Conservation (phyloP, 2,329 filamentous ascomycete genomes). For the Colletotrichum trifolii region DNA sequence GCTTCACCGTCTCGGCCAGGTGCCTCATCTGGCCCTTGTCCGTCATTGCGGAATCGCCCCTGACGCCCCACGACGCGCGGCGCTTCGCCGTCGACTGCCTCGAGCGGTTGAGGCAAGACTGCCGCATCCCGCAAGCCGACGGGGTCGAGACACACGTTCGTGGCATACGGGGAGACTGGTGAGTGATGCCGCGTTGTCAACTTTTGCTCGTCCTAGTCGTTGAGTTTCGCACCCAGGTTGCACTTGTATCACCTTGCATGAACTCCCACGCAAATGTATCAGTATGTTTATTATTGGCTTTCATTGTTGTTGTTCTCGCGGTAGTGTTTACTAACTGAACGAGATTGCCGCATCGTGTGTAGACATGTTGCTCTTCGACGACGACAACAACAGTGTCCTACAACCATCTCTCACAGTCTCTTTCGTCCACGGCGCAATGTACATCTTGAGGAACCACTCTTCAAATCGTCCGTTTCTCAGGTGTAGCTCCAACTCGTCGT, state of each 20-base stretch:
- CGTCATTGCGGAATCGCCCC: slow-evolving; percentile 34
- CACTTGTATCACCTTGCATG: slow-evolving; percentile 23
- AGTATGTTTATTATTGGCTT: not conserved
- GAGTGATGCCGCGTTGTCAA: not conserved
- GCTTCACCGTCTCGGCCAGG: slow-evolving; percentile 39
- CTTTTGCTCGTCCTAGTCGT: not conserved
- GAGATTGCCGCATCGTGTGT: too few relatives aligned
- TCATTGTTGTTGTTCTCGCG: not conserved
- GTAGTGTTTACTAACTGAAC: too few relatives aligned
- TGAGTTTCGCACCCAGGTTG: slow-evolving; percentile 23
- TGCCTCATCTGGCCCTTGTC: slow-evolving; percentile 41
- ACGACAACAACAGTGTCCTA: not conserved
- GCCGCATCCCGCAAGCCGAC: slow-evolving; percentile 38
- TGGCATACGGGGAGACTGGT: slow-evolving; percentile 36
- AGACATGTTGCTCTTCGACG: not conserved
- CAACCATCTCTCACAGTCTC: not conserved
- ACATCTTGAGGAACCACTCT: too few relatives aligned
- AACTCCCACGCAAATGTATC: not conserved
- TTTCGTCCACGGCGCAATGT: not conserved
- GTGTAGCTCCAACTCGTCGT: not conserved
- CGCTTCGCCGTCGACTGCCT: slow-evolving; percentile 36
- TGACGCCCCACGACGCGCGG: slow-evolving; percentile 28
- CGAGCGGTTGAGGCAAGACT: slow-evolving; percentile 38
- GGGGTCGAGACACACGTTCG: not conserved
- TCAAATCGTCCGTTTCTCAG: not conserved